phyloP scores from a whole-genome alignment of 805 yeast species.

The Candida cerambycidarum region DNA sequence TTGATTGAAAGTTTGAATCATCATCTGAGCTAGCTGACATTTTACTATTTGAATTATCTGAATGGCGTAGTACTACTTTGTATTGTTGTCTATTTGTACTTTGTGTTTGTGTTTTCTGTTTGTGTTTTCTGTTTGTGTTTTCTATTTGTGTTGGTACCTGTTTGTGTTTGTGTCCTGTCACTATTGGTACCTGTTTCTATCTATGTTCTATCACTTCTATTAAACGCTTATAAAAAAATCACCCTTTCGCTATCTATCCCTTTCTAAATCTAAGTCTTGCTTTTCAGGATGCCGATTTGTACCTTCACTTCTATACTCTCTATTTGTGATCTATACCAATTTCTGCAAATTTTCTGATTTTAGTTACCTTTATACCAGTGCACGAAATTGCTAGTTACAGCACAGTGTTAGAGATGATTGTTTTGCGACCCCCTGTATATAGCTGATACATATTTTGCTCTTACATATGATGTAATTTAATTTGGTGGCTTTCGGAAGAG shows the following conservation, averaged over 20 bases:
- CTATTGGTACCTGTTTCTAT: not conserved
- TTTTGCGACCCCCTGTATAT: constrained; percentile 7
- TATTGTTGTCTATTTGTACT: not conserved
- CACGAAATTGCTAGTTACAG: constrained; percentile 3
- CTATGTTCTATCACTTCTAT: not conserved
- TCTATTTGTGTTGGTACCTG: not conserved
- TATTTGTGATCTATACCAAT: not conserved
- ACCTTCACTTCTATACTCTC: too few relatives aligned
- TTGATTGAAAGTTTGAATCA: constrained; percentile 25
- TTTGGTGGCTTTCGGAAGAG: not conserved
- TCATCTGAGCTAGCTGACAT: constrained; percentile 29
- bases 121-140: not conserved
- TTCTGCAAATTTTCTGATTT: too few relatives aligned
- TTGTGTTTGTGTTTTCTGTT: not conserved
- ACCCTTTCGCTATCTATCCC: too few relatives aligned
- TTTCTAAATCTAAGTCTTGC: too few relatives aligned
- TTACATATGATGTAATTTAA: constrained; percentile 1
- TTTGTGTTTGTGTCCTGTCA: not conserved
- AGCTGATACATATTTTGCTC: not conserved
- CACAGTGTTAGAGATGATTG: constrained; percentile 1
- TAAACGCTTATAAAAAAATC: not conserved
- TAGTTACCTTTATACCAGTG: not conserved
- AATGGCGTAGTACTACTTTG: not conserved
- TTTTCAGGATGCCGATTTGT: too few relatives aligned
- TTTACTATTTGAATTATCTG: not conserved